These are phyloP conservation scores for Scheffersomyces stambukii DNA, from an alignment of 1,139 yeast genomes.

Conservation along the genomic window DNA sequence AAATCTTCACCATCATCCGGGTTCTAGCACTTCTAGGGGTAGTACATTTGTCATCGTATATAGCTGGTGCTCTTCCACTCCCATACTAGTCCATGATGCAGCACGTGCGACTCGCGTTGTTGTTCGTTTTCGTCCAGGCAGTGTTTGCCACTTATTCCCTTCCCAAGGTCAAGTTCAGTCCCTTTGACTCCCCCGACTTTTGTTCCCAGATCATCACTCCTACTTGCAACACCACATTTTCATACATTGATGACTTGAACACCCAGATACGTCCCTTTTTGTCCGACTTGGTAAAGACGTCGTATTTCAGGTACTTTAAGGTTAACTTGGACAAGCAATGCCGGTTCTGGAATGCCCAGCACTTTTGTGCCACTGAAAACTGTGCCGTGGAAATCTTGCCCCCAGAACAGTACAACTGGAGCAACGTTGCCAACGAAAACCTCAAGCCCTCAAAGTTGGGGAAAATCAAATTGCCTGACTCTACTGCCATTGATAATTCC, in stretches of 20 bases:
- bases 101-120: too few relatives aligned
- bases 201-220: slow-evolving; percentile 46
- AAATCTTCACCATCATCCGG: too few relatives aligned
- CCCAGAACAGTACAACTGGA: slow-evolving; percentile 56
- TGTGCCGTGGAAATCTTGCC: slow-evolving; percentile 87
- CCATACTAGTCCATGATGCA: too few relatives aligned
- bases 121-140: too few relatives aligned
- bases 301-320: slow-evolving; percentile 83
- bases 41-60: too few relatives aligned
- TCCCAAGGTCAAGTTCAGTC: slow-evolving; percentile 17
- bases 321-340: slow-evolving; percentile 83
- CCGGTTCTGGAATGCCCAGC: slow-evolving; percentile 81
- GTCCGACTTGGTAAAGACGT: slow-evolving; percentile 54
- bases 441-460: slow-evolving; percentile 78
- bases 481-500: slow-evolving; percentile 15
- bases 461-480: slow-evolving; percentile 22
- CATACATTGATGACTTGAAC: slow-evolving; percentile 40
- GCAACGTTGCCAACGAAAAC: slow-evolving; percentile 58
- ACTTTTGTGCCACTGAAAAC: slow-evolving; percentile 86
- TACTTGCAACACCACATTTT: slow-evolving; percentile 45
- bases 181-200: slow-evolving; percentile 44
- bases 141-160: slow-evolving; percentile 7
- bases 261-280: slow-evolving; percentile 44
- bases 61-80: too few relatives aligned
- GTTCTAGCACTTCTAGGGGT: too few relatives aligned